Base-by-base conservation (phyloP, 441 rosid genomes). In the Viola pubescens region DNA sequence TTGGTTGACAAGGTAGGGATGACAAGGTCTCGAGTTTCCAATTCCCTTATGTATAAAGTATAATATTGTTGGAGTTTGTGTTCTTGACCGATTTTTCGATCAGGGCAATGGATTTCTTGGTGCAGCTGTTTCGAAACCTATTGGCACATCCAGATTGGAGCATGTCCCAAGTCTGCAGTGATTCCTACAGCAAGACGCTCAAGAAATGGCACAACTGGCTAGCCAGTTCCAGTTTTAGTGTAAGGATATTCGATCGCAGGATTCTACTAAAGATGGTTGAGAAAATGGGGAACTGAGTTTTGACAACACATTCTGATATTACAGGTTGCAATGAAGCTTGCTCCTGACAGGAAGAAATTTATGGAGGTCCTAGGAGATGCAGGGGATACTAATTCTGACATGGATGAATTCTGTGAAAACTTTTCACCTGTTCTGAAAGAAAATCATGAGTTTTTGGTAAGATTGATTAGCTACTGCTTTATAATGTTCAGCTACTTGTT, bases 191-290 rank as follows among this genome's bases (percentile, higher is more conserved):
- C 54, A 91, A 85, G 72, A 89, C 94, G 54, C 82, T 91, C 62
- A 91, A 91, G 70, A 83, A 79, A 64, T 89, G 78, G 79, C 98
- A 89, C 42, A 91, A 92, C 68, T 91, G 95, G 96, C 79, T 91
- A 34, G 96, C 98, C 48, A 85, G 94, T 75, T 81, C 98, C 58
- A 82, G 81, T 81, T 86, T 84, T 76, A 61, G 81, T 6, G 96
- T 75, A 81, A 65, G 54, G 37, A 55, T 63, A 2, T 13, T 6
- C 40, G 9, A 58, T 11, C 1, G 42, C 44, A 9, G 37, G 4
- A 5, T 39, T 14, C 9, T 51, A 6, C 9, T 51, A 6, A 40
- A 8, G 16, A 14, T 44, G 34, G 5, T 63, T 39, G 37, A 41
- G 4, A 4, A n/a, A 26, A 9, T 50, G 4, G 3, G 9, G 49